Conservation (phyloP, 192 early-diverging fungal genomes). For the Dimargaris verticillata region DNA sequence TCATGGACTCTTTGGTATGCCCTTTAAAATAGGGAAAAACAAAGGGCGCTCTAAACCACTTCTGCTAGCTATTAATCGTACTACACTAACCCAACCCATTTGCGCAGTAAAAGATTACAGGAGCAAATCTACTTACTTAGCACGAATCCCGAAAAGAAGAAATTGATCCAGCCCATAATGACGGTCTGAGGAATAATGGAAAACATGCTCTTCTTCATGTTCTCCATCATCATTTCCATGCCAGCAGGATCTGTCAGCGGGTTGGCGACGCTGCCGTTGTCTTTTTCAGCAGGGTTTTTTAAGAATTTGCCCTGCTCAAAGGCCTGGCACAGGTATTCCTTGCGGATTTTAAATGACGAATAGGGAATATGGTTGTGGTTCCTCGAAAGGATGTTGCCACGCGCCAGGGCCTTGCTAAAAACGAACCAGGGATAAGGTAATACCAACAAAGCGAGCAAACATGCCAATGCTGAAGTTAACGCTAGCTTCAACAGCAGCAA, state of each 20-base stretch:
- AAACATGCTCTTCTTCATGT: conserved; percentile 94
- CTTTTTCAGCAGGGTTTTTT: conserved; percentile 58
- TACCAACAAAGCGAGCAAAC: background rate
- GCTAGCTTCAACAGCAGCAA: no score
- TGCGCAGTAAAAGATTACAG: no score
- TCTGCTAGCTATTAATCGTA: no score
- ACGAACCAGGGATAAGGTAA: background rate
- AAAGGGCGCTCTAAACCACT: no score
- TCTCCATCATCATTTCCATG: conserved; percentile 94
- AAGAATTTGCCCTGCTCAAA: conserved; percentile 72
- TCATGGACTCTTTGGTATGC: no score
- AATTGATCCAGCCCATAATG: conserved; percentile 98
- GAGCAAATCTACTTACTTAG: conserved; percentile 17
- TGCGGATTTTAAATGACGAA: conserved; percentile 54
- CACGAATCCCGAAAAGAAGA: conserved; percentile 96
- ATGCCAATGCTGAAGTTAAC: background rate
- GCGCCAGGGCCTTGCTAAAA: conserved; percentile 50
- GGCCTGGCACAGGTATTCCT: conserved; percentile 49
- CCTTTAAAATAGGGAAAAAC: no score
- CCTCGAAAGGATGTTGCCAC: conserved; percentile 50
- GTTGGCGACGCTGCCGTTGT: conserved; percentile 38
- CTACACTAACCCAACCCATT: no score
- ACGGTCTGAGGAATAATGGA: conserved; percentile 97
- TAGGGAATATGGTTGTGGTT: conserved; percentile 50
- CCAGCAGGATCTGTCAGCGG: conserved; percentile 81